Evolutionary conservation across 75 land plant species (phyloP).

Genomic region (Adiantum capillusveneris): DNA sequence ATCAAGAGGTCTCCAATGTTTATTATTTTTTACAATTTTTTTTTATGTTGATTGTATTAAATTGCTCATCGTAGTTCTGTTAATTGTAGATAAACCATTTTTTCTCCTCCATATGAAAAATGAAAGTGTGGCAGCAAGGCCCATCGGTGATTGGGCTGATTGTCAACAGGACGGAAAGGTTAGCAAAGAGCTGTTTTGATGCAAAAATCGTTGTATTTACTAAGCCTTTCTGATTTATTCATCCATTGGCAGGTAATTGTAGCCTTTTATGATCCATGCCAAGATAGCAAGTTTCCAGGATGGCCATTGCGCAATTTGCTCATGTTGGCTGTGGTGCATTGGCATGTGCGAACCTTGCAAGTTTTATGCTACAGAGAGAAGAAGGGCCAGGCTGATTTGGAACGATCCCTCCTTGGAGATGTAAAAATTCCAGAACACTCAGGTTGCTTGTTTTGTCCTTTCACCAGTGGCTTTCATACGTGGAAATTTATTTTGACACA

Average conservation of each 20-base stretch:
- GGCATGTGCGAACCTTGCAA: conserved; percentile 42
- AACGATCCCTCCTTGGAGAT: conserved; percentile 64
- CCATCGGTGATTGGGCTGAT: conserved; percentile 62
- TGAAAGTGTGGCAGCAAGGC: conserved; percentile 41
- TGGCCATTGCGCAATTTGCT: conserved; percentile 98
- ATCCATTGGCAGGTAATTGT: conserved; percentile 53
- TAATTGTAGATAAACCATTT: conserved; percentile 62
- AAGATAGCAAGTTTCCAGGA: conserved; percentile 76
- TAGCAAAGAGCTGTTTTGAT: conserved; percentile 8
- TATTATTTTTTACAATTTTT: not conserved
- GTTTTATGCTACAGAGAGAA: conserved; percentile 90
- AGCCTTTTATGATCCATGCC: conserved; percentile 96
- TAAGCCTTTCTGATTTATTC: not conserved
- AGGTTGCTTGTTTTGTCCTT: conserved; percentile 10
- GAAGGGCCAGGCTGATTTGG: conserved; percentile 67
- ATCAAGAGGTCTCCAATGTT: not conserved
- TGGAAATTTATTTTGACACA: no score
- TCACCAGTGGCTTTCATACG: no score
- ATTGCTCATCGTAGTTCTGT: no score
- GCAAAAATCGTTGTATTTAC: not conserved
- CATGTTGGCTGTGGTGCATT: conserved; percentile 58
- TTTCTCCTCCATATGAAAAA: conserved; percentile 55
- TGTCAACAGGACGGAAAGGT: conserved; percentile 73
- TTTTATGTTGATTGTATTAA: not conserved
- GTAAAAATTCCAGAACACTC: conserved; percentile 23